Conservation (phyloP, 2,329 filamentous ascomycete species). For the Metarhizium humberi region DNA sequence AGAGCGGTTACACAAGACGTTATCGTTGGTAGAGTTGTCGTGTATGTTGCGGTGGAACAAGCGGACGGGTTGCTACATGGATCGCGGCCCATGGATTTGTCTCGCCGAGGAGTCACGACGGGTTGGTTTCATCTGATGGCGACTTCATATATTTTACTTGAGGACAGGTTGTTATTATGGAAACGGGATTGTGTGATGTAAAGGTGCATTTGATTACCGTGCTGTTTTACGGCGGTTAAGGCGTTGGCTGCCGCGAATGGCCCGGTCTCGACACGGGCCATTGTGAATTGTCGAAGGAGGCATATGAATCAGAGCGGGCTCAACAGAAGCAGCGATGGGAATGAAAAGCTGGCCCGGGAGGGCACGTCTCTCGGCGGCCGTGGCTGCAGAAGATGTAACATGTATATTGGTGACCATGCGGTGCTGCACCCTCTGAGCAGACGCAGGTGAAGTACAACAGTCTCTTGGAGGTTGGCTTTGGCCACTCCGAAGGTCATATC, state of each 20-base stretch:
- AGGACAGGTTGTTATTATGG: no score
- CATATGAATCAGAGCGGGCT: no score
- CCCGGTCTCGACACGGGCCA: not conserved
- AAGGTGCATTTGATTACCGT: no score
- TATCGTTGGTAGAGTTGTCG: not conserved
- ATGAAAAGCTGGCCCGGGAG: not conserved
- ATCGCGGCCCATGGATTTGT: not conserved
- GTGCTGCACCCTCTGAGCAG: not conserved
- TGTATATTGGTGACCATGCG: not conserved
- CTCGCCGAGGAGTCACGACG: not conserved
- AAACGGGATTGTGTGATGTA: no score
- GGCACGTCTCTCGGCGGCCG: not conserved
- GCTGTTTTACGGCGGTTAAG: no score
- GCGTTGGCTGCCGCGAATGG: no score
- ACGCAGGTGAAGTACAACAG: not conserved
- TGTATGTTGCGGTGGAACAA: not conserved
- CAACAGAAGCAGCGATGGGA: no score
- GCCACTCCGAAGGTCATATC: not conserved
- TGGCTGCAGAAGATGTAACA: not conserved
- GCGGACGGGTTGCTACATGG: not conserved
- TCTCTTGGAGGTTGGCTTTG: not conserved
- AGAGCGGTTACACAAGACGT: not conserved
- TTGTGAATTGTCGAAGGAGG: not conserved
- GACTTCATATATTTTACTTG: not conserved
- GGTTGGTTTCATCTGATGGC: not conserved